A percentile compares a stretch with the other conserved stretches of the same genome.
Evolutionary conservation across 306 rosid genomes (phyloP).

Genomic region (Aeschynomene evenia): DNA sequence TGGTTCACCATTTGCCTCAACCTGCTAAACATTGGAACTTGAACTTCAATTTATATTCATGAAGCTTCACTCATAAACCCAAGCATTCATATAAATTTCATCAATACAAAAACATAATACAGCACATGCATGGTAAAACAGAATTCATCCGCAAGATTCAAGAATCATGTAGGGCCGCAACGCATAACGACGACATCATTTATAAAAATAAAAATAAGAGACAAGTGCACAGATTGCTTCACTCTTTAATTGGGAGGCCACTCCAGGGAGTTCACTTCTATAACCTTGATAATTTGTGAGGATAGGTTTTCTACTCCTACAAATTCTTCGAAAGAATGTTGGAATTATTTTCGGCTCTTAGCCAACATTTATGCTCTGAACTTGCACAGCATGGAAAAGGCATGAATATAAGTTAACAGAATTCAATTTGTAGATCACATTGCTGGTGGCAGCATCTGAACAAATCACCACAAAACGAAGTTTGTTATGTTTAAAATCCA

Average conservation of each 20-base stretch:
- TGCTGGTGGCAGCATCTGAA: neutral
- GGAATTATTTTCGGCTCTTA: neutral
- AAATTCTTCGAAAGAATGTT: neutral
- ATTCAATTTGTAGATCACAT: neutral
- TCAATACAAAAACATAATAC: neutral
- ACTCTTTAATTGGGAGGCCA: neutral
- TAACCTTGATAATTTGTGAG: neutral
- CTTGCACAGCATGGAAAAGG: neutral
- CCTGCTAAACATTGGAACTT: conserved; percentile 44
- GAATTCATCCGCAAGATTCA: neutral
- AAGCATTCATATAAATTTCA: neutral
- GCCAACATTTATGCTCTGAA: conserved; percentile 3
- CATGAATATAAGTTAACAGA: neutral
- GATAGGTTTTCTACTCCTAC: neutral
- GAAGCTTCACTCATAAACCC: conserved; percentile 17
- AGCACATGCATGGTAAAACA: neutral
- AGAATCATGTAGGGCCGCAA: neutral
- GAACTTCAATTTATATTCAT: conserved; percentile 16
- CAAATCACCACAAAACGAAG: neutral
- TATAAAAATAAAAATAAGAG: neutral
- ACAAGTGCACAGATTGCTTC: neutral
- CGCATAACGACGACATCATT: neutral
- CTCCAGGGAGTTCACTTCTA: conserved; percentile 5
- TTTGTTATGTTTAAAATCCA: neutral
- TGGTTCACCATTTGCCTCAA: conserved; percentile 43